Conservation (phyloP, 257 asterid genomes). For the Catharanthus roseus region DNA sequence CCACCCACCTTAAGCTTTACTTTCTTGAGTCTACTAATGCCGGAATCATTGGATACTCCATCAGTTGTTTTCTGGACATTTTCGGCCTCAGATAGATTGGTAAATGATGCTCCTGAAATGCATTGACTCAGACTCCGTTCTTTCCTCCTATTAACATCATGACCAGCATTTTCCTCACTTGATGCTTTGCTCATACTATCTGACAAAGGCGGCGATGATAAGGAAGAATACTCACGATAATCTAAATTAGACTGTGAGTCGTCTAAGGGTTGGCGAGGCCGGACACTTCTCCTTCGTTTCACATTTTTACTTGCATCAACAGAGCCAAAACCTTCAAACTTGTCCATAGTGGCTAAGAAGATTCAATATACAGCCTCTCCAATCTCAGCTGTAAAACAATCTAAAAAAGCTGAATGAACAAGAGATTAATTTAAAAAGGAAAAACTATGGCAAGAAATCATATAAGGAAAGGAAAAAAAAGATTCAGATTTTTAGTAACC, state of each 20-base stretch:
- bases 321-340: constrained; percentile 28
- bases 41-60: constrained; percentile 25
- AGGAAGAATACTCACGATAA: constrained; percentile 40
- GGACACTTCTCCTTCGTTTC: constrained; percentile 55
- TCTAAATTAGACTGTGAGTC: constrained; percentile 45
- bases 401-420: not conserved
- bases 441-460: not conserved
- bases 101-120: constrained; percentile 29
- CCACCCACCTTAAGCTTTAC: constrained; percentile 84
- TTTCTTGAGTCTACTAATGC: constrained; percentile 42
- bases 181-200: constrained; percentile 46
- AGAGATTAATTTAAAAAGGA: not conserved
- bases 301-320: constrained; percentile 26
- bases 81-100: constrained; percentile 36
- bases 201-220: constrained; percentile 56
- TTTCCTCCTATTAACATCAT: constrained; percentile 15
- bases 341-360: constrained; percentile 39
- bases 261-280: constrained; percentile 44
- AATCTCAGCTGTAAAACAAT: not conserved
- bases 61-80: constrained; percentile 24
- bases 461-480: not conserved
- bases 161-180: constrained; percentile 35
- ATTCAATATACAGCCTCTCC: constrained; percentile 1
- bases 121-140: constrained; percentile 20
- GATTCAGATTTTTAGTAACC: not conserved